phyloP scores from a whole-genome alignment of 2,329 filamentous ascomycete species.

The Blastomyces silverae region DNA sequence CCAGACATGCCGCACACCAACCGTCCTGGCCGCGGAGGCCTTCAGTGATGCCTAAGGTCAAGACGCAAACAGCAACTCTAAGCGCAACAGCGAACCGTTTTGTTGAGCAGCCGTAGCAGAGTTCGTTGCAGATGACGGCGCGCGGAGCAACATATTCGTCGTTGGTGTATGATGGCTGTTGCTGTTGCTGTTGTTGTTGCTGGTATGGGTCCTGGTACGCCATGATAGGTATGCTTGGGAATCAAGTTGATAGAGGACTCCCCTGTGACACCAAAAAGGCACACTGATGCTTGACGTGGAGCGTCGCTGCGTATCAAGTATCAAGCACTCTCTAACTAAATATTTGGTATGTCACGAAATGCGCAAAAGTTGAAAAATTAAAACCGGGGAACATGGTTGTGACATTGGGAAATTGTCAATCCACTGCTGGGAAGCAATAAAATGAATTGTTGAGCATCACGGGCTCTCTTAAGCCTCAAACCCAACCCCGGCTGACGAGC shows the following conservation, averaged over 20 bases:
- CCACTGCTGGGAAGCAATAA: not conserved
- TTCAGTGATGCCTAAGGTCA: slow-evolving; percentile 12
- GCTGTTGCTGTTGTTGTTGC: not conserved
- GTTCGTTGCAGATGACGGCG: slow-evolving; percentile 9
- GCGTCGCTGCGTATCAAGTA: not conserved
- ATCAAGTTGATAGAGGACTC: not conserved
- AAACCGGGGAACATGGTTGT: not conserved
- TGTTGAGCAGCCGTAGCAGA: slow-evolving; percentile 13
- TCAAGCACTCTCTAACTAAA: not conserved
- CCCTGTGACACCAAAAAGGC: not conserved
- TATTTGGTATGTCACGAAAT: not conserved
- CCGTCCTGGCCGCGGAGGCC: slow-evolving; percentile 12
- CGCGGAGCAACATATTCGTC: not conserved
- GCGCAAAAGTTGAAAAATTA: not conserved
- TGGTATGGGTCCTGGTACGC: not conserved
- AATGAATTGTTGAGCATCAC: not conserved
- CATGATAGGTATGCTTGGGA: not conserved
- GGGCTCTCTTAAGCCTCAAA: not conserved
- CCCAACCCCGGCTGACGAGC: not conserved
- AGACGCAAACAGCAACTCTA: slow-evolving; percentile 1
- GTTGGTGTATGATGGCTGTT: not conserved
- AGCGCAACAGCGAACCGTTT: slow-evolving; percentile 10
- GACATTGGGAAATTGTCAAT: not conserved
- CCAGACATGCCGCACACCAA: slow-evolving; percentile 10
- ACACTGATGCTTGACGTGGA: not conserved